phyloP scores from a whole-genome alignment of 352 stramenopile genomes.

The Ophiocytium majus region DNA sequence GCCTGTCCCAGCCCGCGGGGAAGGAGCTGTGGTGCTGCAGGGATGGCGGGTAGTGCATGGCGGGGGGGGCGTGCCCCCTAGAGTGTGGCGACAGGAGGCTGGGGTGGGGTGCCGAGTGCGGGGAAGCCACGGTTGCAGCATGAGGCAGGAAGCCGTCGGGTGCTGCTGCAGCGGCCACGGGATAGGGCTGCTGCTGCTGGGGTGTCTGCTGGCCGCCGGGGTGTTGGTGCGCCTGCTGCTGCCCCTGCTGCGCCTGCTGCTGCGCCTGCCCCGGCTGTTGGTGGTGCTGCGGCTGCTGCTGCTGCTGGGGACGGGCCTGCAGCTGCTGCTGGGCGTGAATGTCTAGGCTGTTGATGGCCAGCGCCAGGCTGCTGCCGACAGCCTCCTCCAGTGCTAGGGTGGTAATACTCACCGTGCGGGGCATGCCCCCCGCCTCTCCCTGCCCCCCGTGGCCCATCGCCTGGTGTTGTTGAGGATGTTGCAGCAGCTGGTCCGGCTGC shows the following conservation, averaged over 20 bases:
- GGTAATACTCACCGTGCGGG: slow-evolving; percentile 25
- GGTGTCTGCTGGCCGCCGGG: no score
- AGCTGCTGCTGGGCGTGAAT: slow-evolving; percentile 21
- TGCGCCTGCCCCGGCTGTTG: no score
- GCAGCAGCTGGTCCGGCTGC: no score
- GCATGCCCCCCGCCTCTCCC: slow-evolving; percentile 3
- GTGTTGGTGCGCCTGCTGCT: not conserved
- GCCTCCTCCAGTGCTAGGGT: slow-evolving; percentile 45
- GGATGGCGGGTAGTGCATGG: not conserved
- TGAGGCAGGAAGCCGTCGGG: not conserved
- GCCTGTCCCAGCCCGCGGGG: not conserved
- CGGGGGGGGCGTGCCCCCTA: no score
- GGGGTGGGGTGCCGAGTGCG: no score
- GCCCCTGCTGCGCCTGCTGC: not conserved
- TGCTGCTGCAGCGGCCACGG: no score
- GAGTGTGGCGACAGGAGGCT: not conserved
- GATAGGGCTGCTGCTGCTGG: not conserved
- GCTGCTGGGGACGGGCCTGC: not conserved
- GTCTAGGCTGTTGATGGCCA: slow-evolving; percentile 55
- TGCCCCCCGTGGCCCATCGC: no score
- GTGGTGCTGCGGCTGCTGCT: not conserved
- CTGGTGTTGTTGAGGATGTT: no score
- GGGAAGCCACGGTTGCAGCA: no score
- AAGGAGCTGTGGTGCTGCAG: not conserved
- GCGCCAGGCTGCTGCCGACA: slow-evolving; percentile 44